These are phyloP conservation scores for Tulasnella sp. DNA, from an alignment of 768 basidiomycete genomes.

Conservation along the genomic window DNA sequence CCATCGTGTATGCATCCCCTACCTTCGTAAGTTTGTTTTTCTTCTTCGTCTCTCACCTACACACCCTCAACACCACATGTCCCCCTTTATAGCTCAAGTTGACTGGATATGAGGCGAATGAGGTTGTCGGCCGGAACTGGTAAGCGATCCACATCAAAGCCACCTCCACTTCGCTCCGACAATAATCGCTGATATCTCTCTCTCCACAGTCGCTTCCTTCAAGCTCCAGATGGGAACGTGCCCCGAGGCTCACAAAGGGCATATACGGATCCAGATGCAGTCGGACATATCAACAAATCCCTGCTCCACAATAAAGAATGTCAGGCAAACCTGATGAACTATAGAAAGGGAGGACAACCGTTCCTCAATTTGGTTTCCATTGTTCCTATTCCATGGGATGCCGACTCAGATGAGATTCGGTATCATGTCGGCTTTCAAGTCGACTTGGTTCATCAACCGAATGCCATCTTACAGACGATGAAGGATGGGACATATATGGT, in stretches of 20 bases:
- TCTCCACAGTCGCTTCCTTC: constrained; percentile 48
- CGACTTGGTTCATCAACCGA: constrained; percentile 77
- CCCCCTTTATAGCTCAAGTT: constrained; percentile 27
- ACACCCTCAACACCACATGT: neutral
- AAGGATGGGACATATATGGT: constrained; percentile 63
- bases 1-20: constrained; percentile 85
- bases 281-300: constrained; percentile 49
- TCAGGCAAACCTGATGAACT: constrained; percentile 79
- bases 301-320: constrained; percentile 71
- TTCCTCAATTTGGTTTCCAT: constrained; percentile 90
- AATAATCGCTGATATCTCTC: neutral
- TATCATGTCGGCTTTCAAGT: constrained; percentile 96
- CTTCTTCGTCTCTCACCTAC: neutral
- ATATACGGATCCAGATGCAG: constrained; percentile 49
- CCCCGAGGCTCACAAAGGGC: constrained; percentile 42
- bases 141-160: constrained; percentile 12
- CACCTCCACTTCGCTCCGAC: neutral
- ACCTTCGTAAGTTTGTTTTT: constrained; percentile 41
- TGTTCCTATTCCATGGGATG: constrained; percentile 67
- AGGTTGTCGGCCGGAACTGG: constrained; percentile 83
- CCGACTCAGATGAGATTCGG: constrained; percentile 54
- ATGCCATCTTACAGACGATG: constrained; percentile 66
- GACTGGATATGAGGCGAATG: constrained; percentile 59
- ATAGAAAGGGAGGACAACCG: constrained; percentile 64
- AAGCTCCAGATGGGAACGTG: constrained; percentile 53